A percentile compares a stretch with the other conserved stretches of the same genome.
phyloP scores from a whole-genome alignment of 2,329 filamentous ascomycete species.

The Monascus ruber region DNA sequence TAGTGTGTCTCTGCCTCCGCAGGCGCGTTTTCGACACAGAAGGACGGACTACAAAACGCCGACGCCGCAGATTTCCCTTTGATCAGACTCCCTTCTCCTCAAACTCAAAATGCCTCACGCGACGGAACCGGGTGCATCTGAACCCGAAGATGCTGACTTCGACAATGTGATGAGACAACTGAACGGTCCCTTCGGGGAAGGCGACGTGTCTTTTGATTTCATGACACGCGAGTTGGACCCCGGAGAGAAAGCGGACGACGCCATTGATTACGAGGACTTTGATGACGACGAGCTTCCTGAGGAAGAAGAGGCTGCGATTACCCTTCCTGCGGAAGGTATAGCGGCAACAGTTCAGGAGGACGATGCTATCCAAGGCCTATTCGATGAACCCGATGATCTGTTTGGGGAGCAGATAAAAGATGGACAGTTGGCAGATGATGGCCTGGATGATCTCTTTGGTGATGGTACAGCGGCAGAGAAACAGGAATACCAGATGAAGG shows the following conservation, averaged over 20 bases:
- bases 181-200: slow-evolving; percentile 23
- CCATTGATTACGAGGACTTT: slow-evolving; percentile 82
- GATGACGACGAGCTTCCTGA: slow-evolving; percentile 84
- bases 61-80: no score
- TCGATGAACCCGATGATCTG: slow-evolving; percentile 4
- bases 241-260: slow-evolving; percentile 79
- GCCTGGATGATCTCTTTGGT: slow-evolving; percentile 14
- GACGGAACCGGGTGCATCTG: slow-evolving; percentile 15
- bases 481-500: slow-evolving; percentile 18
- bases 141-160: slow-evolving; percentile 28
- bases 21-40: no score
- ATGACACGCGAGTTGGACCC: slow-evolving; percentile 29
- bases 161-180: slow-evolving; percentile 32
- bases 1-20: no score
- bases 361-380: slow-evolving; percentile 12
- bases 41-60: no score
- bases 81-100: neutral
- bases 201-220: slow-evolving; percentile 28
- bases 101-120: slow-evolving; percentile 29
- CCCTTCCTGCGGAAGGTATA: slow-evolving; percentile 32
- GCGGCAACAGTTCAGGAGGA: slow-evolving; percentile 49
- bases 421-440: neutral
- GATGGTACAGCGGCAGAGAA: slow-evolving; percentile 16
- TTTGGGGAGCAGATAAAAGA: slow-evolving; percentile 19
- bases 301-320: slow-evolving; percentile 19